Conservation (phyloP, 2,329 filamentous ascomycete genomes). For the Ceratocystis cacaofunesta region DNA sequence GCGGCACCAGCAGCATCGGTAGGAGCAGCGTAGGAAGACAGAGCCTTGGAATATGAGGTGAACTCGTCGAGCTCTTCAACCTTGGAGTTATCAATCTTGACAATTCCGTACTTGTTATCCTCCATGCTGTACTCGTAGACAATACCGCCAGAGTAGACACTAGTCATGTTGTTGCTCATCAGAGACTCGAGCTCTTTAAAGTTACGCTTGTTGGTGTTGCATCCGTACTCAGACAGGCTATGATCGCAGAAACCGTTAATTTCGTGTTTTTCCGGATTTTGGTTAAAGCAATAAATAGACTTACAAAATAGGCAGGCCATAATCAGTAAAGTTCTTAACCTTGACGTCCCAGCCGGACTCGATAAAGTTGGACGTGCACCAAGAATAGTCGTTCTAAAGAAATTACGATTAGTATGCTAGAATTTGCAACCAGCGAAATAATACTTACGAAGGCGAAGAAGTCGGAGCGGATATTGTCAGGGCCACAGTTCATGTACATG, state of each 20-base stretch:
- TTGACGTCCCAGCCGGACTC: conserved; percentile 73
- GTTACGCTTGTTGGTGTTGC: conserved; percentile 63
- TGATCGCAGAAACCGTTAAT: neutral
- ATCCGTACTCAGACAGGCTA: conserved; percentile 82
- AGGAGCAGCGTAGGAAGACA: conserved; percentile 36
- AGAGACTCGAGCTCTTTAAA: conserved; percentile 69
- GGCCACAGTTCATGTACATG: conserved; percentile 84
- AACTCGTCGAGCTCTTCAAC: conserved; percentile 50
- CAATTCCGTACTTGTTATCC: conserved; percentile 65
- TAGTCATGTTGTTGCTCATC: conserved; percentile 70
- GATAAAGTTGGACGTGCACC: conserved; percentile 59
- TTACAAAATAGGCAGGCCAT: conserved; percentile 72
- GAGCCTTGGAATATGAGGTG: conserved; percentile 34
- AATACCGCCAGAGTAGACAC: conserved; percentile 86
- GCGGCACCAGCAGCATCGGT: conserved; percentile 36
- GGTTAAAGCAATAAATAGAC: conserved; percentile 24
- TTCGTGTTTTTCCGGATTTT: neutral
- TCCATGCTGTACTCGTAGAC: conserved; percentile 90
- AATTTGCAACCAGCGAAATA: conserved; percentile 7
- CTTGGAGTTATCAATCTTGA: conserved; percentile 40
- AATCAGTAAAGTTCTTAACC: conserved; percentile 74
- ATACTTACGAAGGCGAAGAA: conserved; percentile 55
- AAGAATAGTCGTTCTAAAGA: conserved; percentile 61
- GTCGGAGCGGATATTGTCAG: conserved; percentile 69
- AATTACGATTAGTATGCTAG: conserved; percentile 19